Base-by-base conservation (phyloP, 2,329 filamentous ascomycete genomes). In the Teratosphaeria epicoccoides region DNA sequence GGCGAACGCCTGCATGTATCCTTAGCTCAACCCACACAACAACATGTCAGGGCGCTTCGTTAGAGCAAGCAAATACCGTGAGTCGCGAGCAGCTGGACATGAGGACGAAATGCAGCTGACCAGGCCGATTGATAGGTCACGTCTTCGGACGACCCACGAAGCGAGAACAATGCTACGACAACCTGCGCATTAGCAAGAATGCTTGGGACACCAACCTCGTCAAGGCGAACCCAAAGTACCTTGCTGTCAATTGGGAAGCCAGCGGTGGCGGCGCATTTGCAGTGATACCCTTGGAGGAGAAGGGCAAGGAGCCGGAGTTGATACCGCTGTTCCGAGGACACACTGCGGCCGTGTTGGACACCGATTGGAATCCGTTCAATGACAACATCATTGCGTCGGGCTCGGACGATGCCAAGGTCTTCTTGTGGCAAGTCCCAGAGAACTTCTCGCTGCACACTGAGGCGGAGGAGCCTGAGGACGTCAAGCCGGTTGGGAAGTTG, bases 81-180 rank as follows among this genome's bases (percentile, higher is more conserved):
- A 73, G 80, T 69, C 52, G 45, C 49, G 43, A 46, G 24, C 51
- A 50, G n/a, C 49, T 33, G 20, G 26, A 49, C 48, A 20, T 45
- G 20, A 45, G 9, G 22, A 14, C 40, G 43, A 50, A 44, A 55
- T 24, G 49, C 45, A 40, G 46, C 47, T 53, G 58, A 60, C 55
- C 57, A 53, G 59, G 52, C 71, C n/a, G n/a, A 6, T 17, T 20
- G 7, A 9, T 7, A 96, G 91, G 91, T 78, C 93, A 98, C 79
- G 87, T 98, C 75, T 98, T 96, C 76, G 93, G 93, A 70, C 93
- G 94, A 74, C 76, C 88, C 57, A 94, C 90, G 60, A 85, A 88
- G 73, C 96, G 95, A 81, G 93, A 98, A 71, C 87, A 88, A 80
- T 96, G 90, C 78, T 98, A 97, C 75, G 93, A 98, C 73, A 97